Conservation (phyloP, 768 basidiomycete genomes). For the Naganishia friedmannii region DNA sequence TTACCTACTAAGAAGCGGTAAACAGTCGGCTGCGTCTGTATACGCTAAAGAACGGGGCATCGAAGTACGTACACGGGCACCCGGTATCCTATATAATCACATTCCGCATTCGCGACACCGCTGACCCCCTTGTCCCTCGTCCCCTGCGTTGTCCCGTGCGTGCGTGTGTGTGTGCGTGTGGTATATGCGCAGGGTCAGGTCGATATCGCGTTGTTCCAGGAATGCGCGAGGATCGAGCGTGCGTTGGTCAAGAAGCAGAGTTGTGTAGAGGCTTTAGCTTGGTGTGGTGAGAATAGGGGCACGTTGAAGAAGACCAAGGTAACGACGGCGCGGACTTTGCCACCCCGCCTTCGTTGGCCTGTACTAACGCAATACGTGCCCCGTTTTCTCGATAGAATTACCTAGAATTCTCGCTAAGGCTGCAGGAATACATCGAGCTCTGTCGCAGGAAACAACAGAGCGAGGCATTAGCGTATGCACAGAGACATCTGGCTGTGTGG, state of each 20-base stretch:
- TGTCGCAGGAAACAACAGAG: conserved; percentile 63
- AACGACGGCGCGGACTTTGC: conserved; percentile 24
- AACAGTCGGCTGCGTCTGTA: conserved; percentile 69
- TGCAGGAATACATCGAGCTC: conserved; percentile 95
- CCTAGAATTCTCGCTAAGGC: conserved; percentile 89
- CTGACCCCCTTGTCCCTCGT: too few species aligned
- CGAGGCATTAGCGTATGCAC: conserved; percentile 79
- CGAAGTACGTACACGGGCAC: conserved; percentile 60
- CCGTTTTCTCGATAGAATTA: conserved; percentile 63
- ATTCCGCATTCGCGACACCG: too few species aligned
- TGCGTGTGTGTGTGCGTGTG: too few species aligned
- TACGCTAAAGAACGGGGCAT: conserved; percentile 75
- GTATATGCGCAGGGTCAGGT: conserved; percentile 54
- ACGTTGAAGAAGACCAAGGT: conserved; percentile 89
- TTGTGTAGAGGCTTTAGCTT: conserved; percentile 83
- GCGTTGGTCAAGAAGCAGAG: conserved; percentile 67
- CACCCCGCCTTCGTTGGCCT: not conserved
- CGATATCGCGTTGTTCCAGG: conserved; percentile 46
- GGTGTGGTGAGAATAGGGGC: conserved; percentile 95
- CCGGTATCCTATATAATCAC: too few species aligned
- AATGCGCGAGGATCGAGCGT: conserved; percentile 65
- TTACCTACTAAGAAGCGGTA: conserved; percentile 78
- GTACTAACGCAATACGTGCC: not conserved
- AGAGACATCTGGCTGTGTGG: conserved; percentile 78
- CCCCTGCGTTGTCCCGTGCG: too few species aligned